phyloP scores from a whole-genome alignment of 768 basidiomycete genomes.

The Rhizopogon salebrosus region DNA sequence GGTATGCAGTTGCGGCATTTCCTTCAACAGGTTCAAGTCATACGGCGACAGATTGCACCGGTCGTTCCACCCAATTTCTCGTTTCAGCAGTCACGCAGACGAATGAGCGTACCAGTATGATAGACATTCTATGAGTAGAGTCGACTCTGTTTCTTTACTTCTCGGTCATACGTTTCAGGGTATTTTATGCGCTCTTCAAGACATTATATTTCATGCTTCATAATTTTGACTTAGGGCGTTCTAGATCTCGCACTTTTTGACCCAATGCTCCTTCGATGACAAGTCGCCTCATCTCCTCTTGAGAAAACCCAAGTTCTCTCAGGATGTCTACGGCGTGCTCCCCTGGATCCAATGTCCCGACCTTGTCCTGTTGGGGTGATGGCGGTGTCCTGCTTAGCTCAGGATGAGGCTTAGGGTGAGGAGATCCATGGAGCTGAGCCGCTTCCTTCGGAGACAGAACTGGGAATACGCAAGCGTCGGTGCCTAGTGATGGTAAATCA shows the following conservation, averaged over 20 bases:
- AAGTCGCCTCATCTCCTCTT: conserved; percentile 35
- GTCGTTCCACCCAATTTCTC: conserved; percentile 29
- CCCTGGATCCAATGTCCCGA: conserved; percentile 38
- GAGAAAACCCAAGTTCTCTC: conserved; percentile 43
- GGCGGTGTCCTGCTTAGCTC: conserved; percentile 31
- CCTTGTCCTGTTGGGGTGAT: conserved; percentile 5
- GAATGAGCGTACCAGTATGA: conserved; percentile 20
- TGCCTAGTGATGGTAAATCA: conserved; percentile 35
- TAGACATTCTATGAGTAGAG: background rate
- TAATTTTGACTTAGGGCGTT: conserved; percentile 18
- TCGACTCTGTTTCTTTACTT: too few relatives aligned
- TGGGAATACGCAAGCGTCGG: conserved; percentile 68
- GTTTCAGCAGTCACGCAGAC: conserved; percentile 25
- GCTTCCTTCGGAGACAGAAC: conserved; percentile 65
- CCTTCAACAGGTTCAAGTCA: conserved; percentile 24
- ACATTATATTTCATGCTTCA: conserved; percentile 10
- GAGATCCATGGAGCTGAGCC: conserved; percentile 32
- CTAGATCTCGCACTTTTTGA: conserved; percentile 20
- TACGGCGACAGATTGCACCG: conserved; percentile 25
- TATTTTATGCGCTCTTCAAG: background rate
- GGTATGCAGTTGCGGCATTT: conserved; percentile 25
- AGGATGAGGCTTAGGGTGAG: conserved; percentile 51
- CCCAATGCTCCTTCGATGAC: conserved; percentile 44
- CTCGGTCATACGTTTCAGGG: background rate
- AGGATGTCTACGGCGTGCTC: conserved; percentile 51